Evolutionary conservation across 345 rosid genomes (phyloP), one percentile per base, ranked within the genome.

Genomic region (Atalantia buxifolia): DNA sequence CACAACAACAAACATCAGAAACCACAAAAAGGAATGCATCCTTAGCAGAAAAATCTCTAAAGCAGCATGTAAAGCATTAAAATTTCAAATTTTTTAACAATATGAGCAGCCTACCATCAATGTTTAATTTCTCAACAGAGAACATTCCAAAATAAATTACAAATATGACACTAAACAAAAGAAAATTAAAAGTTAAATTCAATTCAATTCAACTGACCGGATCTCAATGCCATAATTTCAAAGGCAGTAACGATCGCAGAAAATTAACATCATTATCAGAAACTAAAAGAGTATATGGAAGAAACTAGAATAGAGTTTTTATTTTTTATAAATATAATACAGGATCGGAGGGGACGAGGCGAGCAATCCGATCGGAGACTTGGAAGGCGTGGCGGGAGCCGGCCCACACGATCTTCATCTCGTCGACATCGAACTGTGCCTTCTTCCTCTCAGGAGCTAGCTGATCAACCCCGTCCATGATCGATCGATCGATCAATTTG

Each of bases 341-440:
- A 87, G 99, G 98, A 89, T 97, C 99, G 86, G 86, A 82, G 75
- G 98, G 98, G 75, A 93, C 97, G 77, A 97, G 94, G 57, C 97
- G 94, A 71, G 97, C 82, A 10, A 96, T 84, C 71, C 98, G 97
- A 84, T 96, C 97, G 71, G 93, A 85, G 83, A 92, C 83, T 75
- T 97, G 94, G 53, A 87, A 86, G 84, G 85, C 91, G 62, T 88
- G 92, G 75, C 86, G 94, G 24, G 99, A 97, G 50, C 99, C 97
- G 24, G 94, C 98, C 99, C 99, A 97, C 69, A 89, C 92, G 90
- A 97, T 79, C 90, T 97, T 97, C 98, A 97, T 92, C 59, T 87
- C 91, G 4, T 92, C 94, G 57, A 97, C 95, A 53, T 93, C 94
- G 81, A 97, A 94, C 80, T 89, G 86, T 0, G 96, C 91, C 85